A percentile compares a stretch with the other conserved stretches of the same genome.
phyloP scores from a whole-genome alignment of 2,329 filamentous ascomycete species.

The Cephalotrichum gorgonifer region DNA sequence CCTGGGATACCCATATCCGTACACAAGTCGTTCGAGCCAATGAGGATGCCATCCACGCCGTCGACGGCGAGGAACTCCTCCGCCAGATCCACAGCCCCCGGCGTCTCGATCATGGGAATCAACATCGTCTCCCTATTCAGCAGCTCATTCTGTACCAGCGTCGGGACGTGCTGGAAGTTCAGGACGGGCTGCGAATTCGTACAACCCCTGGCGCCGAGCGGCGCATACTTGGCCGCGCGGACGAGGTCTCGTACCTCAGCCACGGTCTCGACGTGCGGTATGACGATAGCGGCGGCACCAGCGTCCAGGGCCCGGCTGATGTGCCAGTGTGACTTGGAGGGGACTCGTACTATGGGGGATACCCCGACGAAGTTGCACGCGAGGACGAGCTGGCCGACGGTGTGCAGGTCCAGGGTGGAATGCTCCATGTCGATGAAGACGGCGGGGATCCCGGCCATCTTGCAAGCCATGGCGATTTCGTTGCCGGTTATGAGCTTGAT shows the following conservation, averaged over 20 bases:
- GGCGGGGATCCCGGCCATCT: conserved; percentile 28
- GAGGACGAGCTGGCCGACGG: conserved; percentile 23
- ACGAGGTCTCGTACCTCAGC: conserved; percentile 25
- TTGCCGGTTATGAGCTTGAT: conserved; percentile 21
- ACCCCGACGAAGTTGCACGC: conserved; percentile 26
- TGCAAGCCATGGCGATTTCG: conserved; percentile 25
- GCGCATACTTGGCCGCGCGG: conserved; percentile 23
- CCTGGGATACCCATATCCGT: conserved; percentile 29
- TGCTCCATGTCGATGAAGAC: conserved; percentile 35
- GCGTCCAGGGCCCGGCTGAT: conserved; percentile 27
- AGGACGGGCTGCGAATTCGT: conserved; percentile 24
- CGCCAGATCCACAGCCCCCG: conserved; percentile 22
- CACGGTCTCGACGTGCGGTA: conserved; percentile 27
- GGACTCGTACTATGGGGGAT: conserved; percentile 28
- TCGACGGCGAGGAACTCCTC: conserved; percentile 28
- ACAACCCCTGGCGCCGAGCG: conserved; percentile 22
- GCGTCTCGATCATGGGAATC: conserved; percentile 32
- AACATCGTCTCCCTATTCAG: conserved; percentile 24
- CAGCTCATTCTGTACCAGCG: conserved; percentile 20
- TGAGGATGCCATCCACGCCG: conserved; percentile 26
- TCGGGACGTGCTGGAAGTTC: conserved; percentile 21
- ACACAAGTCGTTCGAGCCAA: conserved; percentile 28
- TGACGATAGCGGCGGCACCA: conserved; percentile 27
- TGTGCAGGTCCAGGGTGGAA: conserved; percentile 23
- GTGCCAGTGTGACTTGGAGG: conserved; percentile 25